Evolutionary conservation across 306 rosid genomes (phyloP), one percentile per base, ranked within the genome.

Genomic region (Lotus japonicus): DNA sequence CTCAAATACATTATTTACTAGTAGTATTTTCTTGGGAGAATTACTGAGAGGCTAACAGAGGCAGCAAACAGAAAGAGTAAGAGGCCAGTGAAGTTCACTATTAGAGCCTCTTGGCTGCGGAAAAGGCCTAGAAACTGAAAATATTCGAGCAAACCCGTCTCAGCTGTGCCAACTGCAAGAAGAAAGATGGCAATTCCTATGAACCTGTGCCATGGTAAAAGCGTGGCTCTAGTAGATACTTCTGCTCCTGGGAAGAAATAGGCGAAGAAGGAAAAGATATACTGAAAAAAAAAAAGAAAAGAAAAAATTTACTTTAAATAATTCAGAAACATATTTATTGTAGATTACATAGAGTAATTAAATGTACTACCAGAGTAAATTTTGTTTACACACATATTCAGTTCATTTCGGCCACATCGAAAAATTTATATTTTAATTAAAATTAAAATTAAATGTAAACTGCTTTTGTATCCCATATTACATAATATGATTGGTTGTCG

Each of bases 161-260:
- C 79, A 26, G 97, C 86, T 11, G 89, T 77, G 81, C 63, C 74
- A 7, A 78, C 70, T 66, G 84, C 87, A 15, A 86, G 62, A 1
- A 83, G 41, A 44, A 91, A 86, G 4, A 85, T 82, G 1, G 58
- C 75, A 71, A 83, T 72, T 15, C 96, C 94, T 9, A 79, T 4
- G 53, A 82, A 83, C n/a, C 77, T 66, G 73, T 88, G 96, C 96
- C 96, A 88, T 70, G 94, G 96, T 28, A 78, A 17, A 5, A 78
- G 17, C 7, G 76, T 62, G 10, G 78, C 87, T 78, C 85, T 80
- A 11, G 76, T 45, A n/a, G 71, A 68, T 54, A 9, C 21, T 44
- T 86, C 84, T 18, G 85, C 89, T 2, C 83, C 79, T 0, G 89
- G 96, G 64, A 84, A 86, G 62, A 79, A 70, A 17, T 62, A 86